Percentiles rank a stretch among this genome's conserved stretches.
phyloP scores from a whole-genome alignment of 192 early-diverging fungal species.

The Coemansia aciculifera region DNA sequence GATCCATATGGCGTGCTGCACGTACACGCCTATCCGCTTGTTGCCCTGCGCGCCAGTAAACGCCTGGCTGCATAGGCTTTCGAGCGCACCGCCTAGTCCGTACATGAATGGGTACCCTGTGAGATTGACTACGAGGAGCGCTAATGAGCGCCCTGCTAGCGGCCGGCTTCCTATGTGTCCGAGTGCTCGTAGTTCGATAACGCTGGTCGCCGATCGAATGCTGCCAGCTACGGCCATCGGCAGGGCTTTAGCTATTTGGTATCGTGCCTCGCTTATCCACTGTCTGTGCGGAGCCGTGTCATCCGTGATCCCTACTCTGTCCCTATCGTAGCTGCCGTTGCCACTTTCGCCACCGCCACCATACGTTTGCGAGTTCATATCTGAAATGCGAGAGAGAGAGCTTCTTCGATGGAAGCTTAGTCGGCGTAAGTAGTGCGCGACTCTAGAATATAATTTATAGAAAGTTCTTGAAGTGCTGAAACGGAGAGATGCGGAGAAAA shows the following conservation, averaged over 20 bases:
- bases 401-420: background rate
- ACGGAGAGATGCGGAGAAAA: background rate
- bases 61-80: conserved; percentile 75
- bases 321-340: background rate
- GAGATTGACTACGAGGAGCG: conserved; percentile 72
- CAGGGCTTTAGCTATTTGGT: conserved; percentile 36
- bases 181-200: conserved; percentile 64
- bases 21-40: conserved; percentile 64
- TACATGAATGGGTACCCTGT: conserved; percentile 73
- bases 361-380: conserved; percentile 9
- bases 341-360: background rate
- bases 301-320: background rate
- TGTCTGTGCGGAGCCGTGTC: background rate
- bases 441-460: background rate
- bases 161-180: conserved; percentile 64
- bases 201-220: conserved; percentile 63
- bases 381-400: background rate
- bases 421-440: background rate
- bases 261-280: conserved; percentile 35
- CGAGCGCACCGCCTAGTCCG: conserved; percentile 72
- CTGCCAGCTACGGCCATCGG: conserved; percentile 66
- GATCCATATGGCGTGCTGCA: conserved; percentile 80
- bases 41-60: conserved; percentile 63
- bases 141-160: conserved; percentile 68
- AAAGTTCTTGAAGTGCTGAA: background rate